A percentile compares a stretch with the other conserved stretches of the same genome.
Conservation (phyloP, 805 yeast species). For the Yarrowia osloensis region DNA sequence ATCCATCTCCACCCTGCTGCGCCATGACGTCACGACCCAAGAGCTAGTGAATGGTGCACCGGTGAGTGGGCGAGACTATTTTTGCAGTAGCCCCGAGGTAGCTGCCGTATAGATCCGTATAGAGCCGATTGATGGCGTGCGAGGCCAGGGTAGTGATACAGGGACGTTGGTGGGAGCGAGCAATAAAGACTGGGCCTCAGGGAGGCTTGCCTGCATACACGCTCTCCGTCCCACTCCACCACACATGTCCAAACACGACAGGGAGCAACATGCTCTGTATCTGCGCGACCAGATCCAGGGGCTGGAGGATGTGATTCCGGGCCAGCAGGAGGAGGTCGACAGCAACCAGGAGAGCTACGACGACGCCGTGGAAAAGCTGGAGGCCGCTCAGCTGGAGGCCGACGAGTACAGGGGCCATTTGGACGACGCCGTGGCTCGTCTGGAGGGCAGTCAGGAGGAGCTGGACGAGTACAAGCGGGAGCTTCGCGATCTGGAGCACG, state of each 20-base stretch:
- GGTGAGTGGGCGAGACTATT: neutral
- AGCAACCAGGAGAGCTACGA: neutral
- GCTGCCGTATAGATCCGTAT: neutral
- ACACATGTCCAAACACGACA: constrained; percentile 17
- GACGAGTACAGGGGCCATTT: neutral
- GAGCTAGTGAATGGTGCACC: neutral
- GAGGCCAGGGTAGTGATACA: neutral
- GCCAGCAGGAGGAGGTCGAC: neutral
- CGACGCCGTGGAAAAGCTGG: neutral
- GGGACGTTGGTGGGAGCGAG: neutral
- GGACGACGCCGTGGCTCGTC: neutral
- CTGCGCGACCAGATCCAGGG: neutral
- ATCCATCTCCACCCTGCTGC: neutral
- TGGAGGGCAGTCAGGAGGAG: constrained; percentile 3
- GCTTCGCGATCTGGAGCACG: neutral
- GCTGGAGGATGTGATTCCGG: neutral
- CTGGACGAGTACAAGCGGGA: neutral
- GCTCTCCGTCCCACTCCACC: neutral
- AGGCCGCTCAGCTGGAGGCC: neutral
- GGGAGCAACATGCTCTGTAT: constrained; percentile 1
- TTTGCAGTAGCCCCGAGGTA: neutral
- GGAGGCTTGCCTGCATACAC: neutral
- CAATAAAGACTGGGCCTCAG: neutral
- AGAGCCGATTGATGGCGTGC: neutral
- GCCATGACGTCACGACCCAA: neutral